phyloP scores from a whole-genome alignment of 345 rosid genomes.

The Arabis hirsuta region DNA sequence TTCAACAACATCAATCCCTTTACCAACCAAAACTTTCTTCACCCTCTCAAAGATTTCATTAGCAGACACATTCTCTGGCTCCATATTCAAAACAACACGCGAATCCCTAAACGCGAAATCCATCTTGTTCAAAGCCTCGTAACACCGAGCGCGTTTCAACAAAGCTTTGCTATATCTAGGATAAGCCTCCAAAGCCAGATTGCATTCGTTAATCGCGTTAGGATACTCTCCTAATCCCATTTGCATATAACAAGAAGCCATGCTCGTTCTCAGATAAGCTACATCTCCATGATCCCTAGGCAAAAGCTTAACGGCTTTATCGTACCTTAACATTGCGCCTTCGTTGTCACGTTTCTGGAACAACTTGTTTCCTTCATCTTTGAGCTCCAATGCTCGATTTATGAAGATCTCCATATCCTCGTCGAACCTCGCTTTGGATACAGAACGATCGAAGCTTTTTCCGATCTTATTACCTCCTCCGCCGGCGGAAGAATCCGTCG shows the following conservation, averaged over 20 bases:
- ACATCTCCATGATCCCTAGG: conserved; percentile 79
- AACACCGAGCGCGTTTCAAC: conserved; percentile 87
- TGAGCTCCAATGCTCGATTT: conserved; percentile 84
- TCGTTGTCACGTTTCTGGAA: conserved; percentile 83
- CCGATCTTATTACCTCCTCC: conserved; percentile 47
- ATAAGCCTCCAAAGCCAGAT: conserved; percentile 76
- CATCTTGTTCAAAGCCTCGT: conserved; percentile 75
- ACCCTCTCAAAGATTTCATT: conserved; percentile 71
- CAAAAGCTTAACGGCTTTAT: conserved; percentile 86
- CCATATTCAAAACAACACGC: conserved; percentile 66
- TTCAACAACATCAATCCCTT: conserved; percentile 67
- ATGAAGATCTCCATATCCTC: conserved; percentile 89
- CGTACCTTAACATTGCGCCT: conserved; percentile 89
- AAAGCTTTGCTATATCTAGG: conserved; percentile 86
- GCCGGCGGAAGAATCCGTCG: conserved; percentile 43
- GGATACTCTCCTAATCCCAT: conserved; percentile 96
- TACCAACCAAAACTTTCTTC: conserved; percentile 63
- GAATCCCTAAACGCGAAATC: conserved; percentile 93
- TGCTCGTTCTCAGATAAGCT: conserved; percentile 72
- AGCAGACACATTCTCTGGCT: conserved; percentile 73
- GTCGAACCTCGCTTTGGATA: conserved; percentile 68
- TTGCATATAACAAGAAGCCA: conserved; percentile 97
- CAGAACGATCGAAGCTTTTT: conserved; percentile 55
- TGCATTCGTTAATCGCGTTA: conserved; percentile 84
- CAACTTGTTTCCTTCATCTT: conserved; percentile 90